Base-by-base conservation (phyloP, 495 filamentous ascomycete genomes). In the Neurospora sp. region DNA sequence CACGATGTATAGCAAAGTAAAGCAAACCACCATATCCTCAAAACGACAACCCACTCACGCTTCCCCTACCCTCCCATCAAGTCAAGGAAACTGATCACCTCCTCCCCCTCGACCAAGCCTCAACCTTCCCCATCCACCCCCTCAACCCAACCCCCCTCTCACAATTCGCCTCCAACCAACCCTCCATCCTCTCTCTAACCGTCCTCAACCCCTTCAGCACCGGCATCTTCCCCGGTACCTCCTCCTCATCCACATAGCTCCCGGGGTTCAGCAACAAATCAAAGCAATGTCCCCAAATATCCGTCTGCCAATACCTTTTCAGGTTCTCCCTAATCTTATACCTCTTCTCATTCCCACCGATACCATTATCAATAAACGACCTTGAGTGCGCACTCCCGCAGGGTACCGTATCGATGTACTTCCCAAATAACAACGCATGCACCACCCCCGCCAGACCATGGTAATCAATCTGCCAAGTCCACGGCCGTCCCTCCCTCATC, bases 391-490 rank as follows among this genome's bases (percentile, higher is more conserved):
- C 4, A 54, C 10, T 54, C 5, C 49, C 49, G 5, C 86, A 86
- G 3, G 86, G 85, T 12, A 89, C 83, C 18, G 93, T 96, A 78
- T 98, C 93, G 75, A 99, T 93, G 83, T 98, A 97, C 78, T 93
- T 93, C 7, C 96, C 96, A 79, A 97, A 98, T 1, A 99, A 87
- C 78, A 99, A 85, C 40, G 88, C 89, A 78, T 98, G 94, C 16
- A 98, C 83, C 16, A 92, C 92, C 8, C 93, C 93, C 0, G 96
- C 96, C 0, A 97, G 85, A 39, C 96, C 96, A 82, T 95, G 93
- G 72, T 98, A 94, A 81, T 99, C 96, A 73, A 97, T 91, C 79
- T 99, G 96, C 82, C 93, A 97, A 1, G 95, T 98, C 96, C 96
- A 99, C 3, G 93, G 93, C 14, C 95, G 86, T 76, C 91, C 86